Evolutionary conservation across 495 filamentous ascomycete genomes (phyloP).

Genomic region (Pseudevernia furfuracea): DNA sequence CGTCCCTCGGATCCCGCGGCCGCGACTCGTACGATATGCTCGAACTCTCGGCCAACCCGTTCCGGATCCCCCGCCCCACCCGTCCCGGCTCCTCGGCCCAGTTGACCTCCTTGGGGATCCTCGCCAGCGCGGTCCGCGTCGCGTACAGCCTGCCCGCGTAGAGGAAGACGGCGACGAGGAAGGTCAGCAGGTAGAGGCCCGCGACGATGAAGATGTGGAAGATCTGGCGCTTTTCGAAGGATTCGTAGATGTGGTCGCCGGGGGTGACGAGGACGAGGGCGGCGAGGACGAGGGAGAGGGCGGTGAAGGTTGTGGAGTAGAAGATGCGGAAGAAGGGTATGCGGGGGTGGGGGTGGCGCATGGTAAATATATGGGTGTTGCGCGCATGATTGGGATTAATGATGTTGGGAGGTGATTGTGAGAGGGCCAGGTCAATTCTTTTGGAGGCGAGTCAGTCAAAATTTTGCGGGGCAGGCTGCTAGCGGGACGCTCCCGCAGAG

Average conservation of each 20-base stretch:
- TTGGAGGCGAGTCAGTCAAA: not conserved
- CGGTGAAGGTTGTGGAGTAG: slow-evolving; percentile 71
- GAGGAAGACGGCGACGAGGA: slow-evolving; percentile 62
- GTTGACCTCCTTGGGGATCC: slow-evolving; percentile 61
- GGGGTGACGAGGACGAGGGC: slow-evolving; percentile 73
- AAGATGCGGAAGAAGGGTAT: slow-evolving; percentile 64
- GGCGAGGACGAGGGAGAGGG: slow-evolving; percentile 66
- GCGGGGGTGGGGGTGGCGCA: slow-evolving; percentile 22
- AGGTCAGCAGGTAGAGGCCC: slow-evolving; percentile 68
- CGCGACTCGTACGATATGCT: slow-evolving; percentile 70
- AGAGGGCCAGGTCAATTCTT: not conserved
- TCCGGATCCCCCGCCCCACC: slow-evolving; percentile 65
- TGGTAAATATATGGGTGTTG: not conserved
- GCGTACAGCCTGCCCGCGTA: slow-evolving; percentile 87
- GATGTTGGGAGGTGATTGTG: not conserved
- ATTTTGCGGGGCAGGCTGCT: too few relatives aligned
- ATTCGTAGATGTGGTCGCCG: slow-evolving; percentile 74
- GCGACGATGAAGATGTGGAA: slow-evolving; percentile 81
- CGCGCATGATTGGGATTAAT: not conserved
- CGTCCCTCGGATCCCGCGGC: slow-evolving; percentile 48
- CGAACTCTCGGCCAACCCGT: slow-evolving; percentile 64
- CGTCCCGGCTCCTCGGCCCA: slow-evolving; percentile 76
- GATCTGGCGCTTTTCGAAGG: slow-evolving; percentile 51
- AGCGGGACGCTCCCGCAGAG: too few relatives aligned
- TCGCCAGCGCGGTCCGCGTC: slow-evolving; percentile 64